Conservation (phyloP, 805 yeast species). For the Cyberlindnera xishuangbannaensis region DNA sequence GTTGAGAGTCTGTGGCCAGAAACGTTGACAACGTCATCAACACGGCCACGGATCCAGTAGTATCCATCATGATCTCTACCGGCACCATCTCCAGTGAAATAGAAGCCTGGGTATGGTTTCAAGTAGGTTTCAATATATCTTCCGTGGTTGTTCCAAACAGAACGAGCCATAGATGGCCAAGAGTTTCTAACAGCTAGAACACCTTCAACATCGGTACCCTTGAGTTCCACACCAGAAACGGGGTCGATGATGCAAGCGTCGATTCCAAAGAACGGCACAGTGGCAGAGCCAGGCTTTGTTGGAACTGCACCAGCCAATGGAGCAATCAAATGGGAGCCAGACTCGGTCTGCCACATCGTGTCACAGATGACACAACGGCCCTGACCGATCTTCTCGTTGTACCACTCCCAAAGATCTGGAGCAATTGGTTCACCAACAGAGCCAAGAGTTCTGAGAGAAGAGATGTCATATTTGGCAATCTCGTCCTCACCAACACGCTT, state of each 20-base stretch:
- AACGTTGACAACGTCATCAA: slow-evolving; percentile 96
- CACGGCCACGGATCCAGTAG: slow-evolving; percentile 97
- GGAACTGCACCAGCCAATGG: slow-evolving; percentile 94
- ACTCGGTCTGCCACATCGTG: slow-evolving; percentile 99
- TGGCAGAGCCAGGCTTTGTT: slow-evolving; percentile 96
- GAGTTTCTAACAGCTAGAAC: slow-evolving; percentile 84
- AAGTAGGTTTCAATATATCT: slow-evolving; percentile 89
- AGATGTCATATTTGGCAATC: slow-evolving; percentile 74
- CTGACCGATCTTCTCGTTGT: slow-evolving; percentile 86
- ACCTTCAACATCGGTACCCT: slow-evolving; percentile 91
- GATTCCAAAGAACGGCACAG: slow-evolving; percentile 94
- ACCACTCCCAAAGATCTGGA: slow-evolving; percentile 98
- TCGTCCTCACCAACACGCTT: slow-evolving; percentile 83
- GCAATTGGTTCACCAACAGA: slow-evolving; percentile 99
- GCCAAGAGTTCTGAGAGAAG: slow-evolving; percentile 87
- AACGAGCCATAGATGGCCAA: slow-evolving; percentile 99
- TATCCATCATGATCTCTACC: slow-evolving; percentile 95
- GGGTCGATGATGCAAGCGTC: slow-evolving; percentile 92
- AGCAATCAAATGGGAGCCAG: slow-evolving; percentile 92
- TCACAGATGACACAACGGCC: slow-evolving; percentile 86
- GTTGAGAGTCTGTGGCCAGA: slow-evolving; percentile 98
- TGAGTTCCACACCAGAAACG: slow-evolving; percentile 76
- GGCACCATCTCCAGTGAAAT: slow-evolving; percentile 98
- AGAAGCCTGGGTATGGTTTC: slow-evolving; percentile 87
- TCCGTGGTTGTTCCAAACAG: slow-evolving; percentile 83